phyloP scores from a whole-genome alignment of 2,329 filamentous ascomycete genomes.

The Talaromyces sp. region DNA sequence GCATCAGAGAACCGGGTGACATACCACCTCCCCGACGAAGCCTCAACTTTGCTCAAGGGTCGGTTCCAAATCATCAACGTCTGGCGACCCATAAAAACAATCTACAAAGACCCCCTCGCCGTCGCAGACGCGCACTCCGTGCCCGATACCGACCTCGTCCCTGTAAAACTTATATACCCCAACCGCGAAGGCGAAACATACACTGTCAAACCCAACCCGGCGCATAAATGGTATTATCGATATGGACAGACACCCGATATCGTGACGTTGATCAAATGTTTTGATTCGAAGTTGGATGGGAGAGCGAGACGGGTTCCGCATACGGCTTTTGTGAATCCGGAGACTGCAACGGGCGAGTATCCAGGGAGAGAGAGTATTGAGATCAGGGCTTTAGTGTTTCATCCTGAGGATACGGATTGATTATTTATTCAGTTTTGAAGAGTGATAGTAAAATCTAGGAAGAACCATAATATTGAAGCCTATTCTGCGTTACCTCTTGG shows the following conservation, averaged over 20 bases:
- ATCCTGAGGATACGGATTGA: conserved; percentile 37
- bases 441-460: no score
- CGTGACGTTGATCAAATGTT: conserved; percentile 60
- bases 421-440: neutral
- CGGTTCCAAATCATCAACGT: conserved; percentile 52
- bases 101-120: conserved; percentile 54
- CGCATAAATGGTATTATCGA: conserved; percentile 54
- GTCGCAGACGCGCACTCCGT: conserved; percentile 53
- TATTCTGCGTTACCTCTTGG: no score
- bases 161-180: conserved; percentile 51
- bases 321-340: conserved; percentile 52
- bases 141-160: conserved; percentile 50
- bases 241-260: conserved; percentile 51
- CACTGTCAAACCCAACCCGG: conserved; percentile 39
- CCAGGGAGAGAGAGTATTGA: conserved; percentile 54
- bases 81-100: conserved; percentile 50
- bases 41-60: conserved; percentile 40
- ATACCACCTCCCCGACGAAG: conserved; percentile 45
- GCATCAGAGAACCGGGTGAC: conserved; percentile 43
- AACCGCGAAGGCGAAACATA: conserved; percentile 52
- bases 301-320: conserved; percentile 55
- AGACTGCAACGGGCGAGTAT: conserved; percentile 35
- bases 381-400: conserved; percentile 53
- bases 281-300: conserved; percentile 56
- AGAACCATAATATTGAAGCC: no score